Evolutionary conservation across 73 alveolate genomes (phyloP).

Genomic region (Tetrahymena borealis): DNA sequence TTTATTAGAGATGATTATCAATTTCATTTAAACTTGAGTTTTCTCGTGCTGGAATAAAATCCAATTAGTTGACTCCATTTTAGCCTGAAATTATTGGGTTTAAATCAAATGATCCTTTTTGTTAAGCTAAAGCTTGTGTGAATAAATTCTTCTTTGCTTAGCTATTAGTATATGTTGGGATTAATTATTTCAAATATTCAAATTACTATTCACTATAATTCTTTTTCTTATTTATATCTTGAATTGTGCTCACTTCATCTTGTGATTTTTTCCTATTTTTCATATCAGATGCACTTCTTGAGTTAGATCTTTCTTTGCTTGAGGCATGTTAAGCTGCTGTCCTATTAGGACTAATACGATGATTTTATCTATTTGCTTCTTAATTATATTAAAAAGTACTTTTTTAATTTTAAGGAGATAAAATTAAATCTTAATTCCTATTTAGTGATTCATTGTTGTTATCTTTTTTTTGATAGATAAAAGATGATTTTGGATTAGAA

Average conservation of each 20-base stretch:
- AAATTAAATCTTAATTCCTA: neutral
- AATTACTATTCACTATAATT: neutral
- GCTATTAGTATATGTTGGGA: neutral
- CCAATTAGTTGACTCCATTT: neutral
- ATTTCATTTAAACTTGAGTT: neutral
- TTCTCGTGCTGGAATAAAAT: neutral
- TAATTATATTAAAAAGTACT: neutral
- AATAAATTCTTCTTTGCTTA: neutral
- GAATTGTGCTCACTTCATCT: neutral
- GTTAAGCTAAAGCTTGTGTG: neutral
- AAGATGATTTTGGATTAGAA: neutral
- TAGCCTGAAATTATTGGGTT: neutral
- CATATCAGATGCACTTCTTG: neutral
- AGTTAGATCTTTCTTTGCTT: neutral
- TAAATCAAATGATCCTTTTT: neutral
- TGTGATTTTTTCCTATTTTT: neutral
- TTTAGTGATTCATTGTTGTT: neutral
- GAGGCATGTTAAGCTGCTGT: neutral
- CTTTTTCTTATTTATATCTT: neutral
- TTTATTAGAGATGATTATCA: neutral
- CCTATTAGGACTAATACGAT: neutral
- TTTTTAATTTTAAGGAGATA: neutral
- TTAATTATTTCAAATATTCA: neutral
- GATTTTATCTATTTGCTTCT: no score
- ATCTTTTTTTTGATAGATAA: neutral